Conservation (phyloP, 2,329 filamentous ascomycete genomes). For the Fusarium siculi region DNA sequence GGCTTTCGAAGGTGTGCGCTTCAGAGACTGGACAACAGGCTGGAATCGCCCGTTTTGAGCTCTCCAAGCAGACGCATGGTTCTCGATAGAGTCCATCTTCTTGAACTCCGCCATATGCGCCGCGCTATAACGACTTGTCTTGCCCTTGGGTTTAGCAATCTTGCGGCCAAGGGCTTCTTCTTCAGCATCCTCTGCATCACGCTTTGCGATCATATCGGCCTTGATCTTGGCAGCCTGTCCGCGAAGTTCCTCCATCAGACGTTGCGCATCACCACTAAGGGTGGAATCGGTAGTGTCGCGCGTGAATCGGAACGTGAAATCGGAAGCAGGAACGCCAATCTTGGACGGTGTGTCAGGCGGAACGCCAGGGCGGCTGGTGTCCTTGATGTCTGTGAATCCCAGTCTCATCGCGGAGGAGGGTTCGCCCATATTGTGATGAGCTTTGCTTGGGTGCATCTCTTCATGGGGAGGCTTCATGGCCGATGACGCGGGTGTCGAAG, state of each 20-base stretch:
- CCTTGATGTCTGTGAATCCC: constrained; percentile 81
- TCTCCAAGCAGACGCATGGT: constrained; percentile 83
- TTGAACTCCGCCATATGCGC: constrained; percentile 89
- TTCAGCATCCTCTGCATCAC: constrained; percentile 62
- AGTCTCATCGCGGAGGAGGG: constrained; percentile 83
- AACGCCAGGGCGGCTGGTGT: constrained; percentile 49
- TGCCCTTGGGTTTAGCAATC: constrained; percentile 83
- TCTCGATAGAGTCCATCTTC: constrained; percentile 97
- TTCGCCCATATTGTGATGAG: constrained; percentile 78
- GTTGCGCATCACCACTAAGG: constrained; percentile 70
- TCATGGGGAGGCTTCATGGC: constrained; percentile 76
- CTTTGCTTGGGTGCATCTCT: constrained; percentile 93
- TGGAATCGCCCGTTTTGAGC: constrained; percentile 64
- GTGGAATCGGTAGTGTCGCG: constrained; percentile 60
- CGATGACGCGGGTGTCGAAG: constrained; percentile 71
- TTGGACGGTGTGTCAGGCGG: constrained; percentile 74
- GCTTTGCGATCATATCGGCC: constrained; percentile 71
- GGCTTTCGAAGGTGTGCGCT: constrained; percentile 58
- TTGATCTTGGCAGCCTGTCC: constrained; percentile 79
- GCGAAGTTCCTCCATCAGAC: constrained; percentile 74
- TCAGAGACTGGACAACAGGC: constrained; percentile 55
- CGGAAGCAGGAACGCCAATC: constrained; percentile 61
- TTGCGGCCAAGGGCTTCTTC: constrained; percentile 66
- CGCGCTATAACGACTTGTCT: constrained; percentile 81
- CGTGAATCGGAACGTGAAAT: constrained; percentile 77